phyloP scores from a whole-genome alignment of 2,329 filamentous ascomycete genomes.

The Neurospora crassa region DNA sequence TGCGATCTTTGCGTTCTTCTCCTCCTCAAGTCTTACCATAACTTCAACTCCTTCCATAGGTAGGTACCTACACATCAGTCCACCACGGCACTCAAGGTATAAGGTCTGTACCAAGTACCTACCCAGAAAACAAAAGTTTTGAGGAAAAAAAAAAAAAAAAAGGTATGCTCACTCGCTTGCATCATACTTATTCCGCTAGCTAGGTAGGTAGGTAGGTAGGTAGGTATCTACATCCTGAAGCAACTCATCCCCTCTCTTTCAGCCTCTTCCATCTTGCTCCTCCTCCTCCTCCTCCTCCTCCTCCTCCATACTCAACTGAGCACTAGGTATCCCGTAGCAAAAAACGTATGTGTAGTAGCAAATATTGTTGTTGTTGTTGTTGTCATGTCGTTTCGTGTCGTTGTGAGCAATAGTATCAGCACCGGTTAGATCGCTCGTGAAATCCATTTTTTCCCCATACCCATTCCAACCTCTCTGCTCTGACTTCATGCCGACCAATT shows the following conservation, averaged over 20 bases:
- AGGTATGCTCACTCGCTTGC: neutral
- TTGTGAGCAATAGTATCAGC: neutral
- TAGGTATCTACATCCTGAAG: too few relatives aligned
- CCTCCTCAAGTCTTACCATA: too few relatives aligned
- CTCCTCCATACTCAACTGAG: neutral
- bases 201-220: neutral
- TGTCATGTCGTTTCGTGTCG: neutral
- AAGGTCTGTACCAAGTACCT: neutral
- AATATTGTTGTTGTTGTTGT: neutral
- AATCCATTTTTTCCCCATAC: too few relatives aligned
- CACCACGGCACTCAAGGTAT: too few relatives aligned
- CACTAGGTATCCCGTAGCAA: neutral
- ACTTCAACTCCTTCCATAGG: too few relatives aligned
- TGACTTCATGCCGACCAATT: too few relatives aligned
- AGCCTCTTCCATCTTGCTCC: neutral
- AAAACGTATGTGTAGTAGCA: neutral
- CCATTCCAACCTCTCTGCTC: too few relatives aligned
- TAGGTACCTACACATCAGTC: too few relatives aligned
- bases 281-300: neutral
- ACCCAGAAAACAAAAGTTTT: neutral
- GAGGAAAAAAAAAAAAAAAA: too few relatives aligned
- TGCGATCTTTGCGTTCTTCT: too few relatives aligned
- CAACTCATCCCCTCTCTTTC: neutral
- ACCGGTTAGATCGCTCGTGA: neutral
- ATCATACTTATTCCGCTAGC: neutral